Conservation (phyloP, 2,329 filamentous ascomycete species). For the Exophiala xenobiotica region DNA sequence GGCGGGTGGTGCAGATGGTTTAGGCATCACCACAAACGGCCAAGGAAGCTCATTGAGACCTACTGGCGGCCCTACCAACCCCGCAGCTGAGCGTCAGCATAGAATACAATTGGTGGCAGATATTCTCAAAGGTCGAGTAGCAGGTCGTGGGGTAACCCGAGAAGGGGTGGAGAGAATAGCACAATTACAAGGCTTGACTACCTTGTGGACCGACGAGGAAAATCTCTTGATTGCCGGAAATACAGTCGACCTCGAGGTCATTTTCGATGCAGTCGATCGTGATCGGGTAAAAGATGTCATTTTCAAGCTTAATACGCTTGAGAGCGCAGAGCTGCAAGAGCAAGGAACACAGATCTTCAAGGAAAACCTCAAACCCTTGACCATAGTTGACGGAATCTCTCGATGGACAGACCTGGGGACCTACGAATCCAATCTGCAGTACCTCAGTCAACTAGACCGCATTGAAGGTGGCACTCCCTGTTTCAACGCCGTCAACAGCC, state of each 20-base stretch:
- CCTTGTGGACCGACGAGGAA: slow-evolving; percentile 49
- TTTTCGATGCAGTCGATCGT: slow-evolving; percentile 39
- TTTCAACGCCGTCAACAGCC: slow-evolving; percentile 46
- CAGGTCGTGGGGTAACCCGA: slow-evolving; percentile 45
- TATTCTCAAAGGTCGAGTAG: slow-evolving; percentile 41
- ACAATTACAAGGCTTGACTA: slow-evolving; percentile 46
- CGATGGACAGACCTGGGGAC: slow-evolving; percentile 34
- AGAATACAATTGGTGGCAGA: slow-evolving; percentile 44
- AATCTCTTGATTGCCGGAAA: slow-evolving; percentile 47
- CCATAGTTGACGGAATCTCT: slow-evolving; percentile 35
- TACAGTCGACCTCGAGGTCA: slow-evolving; percentile 48
- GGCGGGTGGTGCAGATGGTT: slow-evolving; percentile 26
- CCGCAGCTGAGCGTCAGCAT: slow-evolving; percentile 42
- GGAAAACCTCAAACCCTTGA: slow-evolving; percentile 38
- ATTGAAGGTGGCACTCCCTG: slow-evolving; percentile 47
- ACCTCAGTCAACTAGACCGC: slow-evolving; percentile 46
- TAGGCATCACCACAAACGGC: slow-evolving; percentile 44
- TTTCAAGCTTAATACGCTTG: slow-evolving; percentile 43
- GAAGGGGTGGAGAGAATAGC: slow-evolving; percentile 45
- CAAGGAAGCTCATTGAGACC: slow-evolving; percentile 42
- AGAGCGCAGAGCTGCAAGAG: slow-evolving; percentile 41
- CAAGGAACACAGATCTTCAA: slow-evolving; percentile 46
- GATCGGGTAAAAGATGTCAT: slow-evolving; percentile 46
- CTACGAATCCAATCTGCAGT: slow-evolving; percentile 45
- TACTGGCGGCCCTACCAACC: slow-evolving; percentile 40